These are phyloP conservation scores for Eurotiales sp. DNA, from an alignment of 2,329 filamentous ascomycete species.

Conservation along the genomic window DNA sequence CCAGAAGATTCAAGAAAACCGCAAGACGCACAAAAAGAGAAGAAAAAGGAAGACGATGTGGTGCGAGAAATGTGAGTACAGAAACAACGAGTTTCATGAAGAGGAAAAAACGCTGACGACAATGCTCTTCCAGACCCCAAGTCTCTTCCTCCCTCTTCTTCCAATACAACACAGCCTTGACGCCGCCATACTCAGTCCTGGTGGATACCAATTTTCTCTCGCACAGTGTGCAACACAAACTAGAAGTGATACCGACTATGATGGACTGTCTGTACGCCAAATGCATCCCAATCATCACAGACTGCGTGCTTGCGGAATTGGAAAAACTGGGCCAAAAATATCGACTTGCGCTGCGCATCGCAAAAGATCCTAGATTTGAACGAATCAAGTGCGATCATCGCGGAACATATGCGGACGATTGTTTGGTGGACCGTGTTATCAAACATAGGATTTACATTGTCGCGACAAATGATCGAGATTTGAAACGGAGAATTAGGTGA, in stretches of 20 bases:
- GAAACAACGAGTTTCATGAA: background rate
- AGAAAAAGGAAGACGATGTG: constrained; percentile 60
- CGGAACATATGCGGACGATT: constrained; percentile 84
- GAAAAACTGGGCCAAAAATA: constrained; percentile 90
- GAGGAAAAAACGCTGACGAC: background rate
- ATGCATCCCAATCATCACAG: constrained; percentile 81
- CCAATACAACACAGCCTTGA: constrained; percentile 78
- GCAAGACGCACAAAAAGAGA: constrained; percentile 63
- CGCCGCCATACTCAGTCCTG: constrained; percentile 76
- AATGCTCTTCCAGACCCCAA: constrained; percentile 55
- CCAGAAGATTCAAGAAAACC: constrained; percentile 52
- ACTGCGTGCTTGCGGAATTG: constrained; percentile 77
- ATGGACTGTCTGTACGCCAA: constrained; percentile 95
- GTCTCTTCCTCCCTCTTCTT: constrained; percentile 84
- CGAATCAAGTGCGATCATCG: constrained; percentile 86
- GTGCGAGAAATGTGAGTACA: constrained; percentile 66
- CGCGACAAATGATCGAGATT: constrained; percentile 65
- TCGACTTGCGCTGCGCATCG: constrained; percentile 77
- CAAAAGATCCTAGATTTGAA: constrained; percentile 84
- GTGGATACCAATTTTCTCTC: constrained; percentile 89
- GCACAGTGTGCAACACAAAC: constrained; percentile 86
- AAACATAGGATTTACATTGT: constrained; percentile 76
- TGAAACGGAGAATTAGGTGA: constrained; percentile 71
- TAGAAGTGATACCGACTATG: constrained; percentile 80
- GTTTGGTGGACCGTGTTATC: constrained; percentile 67